phyloP scores from a whole-genome alignment of 352 stramenopile genomes.

The Pythium volutum region DNA sequence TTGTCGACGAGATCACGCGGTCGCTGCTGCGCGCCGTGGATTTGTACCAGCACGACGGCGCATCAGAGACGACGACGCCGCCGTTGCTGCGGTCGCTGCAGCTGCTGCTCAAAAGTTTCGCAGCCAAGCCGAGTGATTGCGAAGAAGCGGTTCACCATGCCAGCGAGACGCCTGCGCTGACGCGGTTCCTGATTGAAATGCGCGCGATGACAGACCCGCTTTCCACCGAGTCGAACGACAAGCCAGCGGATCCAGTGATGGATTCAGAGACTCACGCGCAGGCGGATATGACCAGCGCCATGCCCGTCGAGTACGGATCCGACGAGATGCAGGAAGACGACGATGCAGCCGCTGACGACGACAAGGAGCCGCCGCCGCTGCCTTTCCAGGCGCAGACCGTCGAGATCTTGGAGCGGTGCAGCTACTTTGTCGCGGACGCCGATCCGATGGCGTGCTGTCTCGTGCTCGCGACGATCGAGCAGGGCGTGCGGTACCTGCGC shows the following conservation, averaged over 20 bases:
- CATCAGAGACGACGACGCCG: neutral
- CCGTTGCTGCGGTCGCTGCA: conserved; percentile 38
- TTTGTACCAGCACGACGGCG: conserved; percentile 58
- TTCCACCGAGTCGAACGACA: neutral
- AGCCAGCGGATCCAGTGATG: neutral
- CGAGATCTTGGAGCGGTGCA: conserved; percentile 73
- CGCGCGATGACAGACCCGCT: conserved; percentile 33
- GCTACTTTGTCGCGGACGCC: conserved; percentile 67
- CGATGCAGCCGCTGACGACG: conserved; percentile 20
- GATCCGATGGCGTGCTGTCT: conserved; percentile 73
- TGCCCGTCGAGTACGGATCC: conserved; percentile 64
- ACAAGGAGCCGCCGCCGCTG: conserved; percentile 25
- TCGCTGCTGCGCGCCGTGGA: conserved; percentile 75
- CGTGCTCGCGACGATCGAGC: conserved; percentile 63
- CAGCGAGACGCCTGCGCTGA: conserved; percentile 29
- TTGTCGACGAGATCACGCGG: conserved; percentile 71
- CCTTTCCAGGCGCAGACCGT: conserved; percentile 55
- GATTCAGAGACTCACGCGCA: neutral
- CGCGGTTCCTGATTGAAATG: conserved; percentile 65
- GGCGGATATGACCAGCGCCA: conserved; percentile 46
- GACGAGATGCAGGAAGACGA: conserved; percentile 26
- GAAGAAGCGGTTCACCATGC: neutral
- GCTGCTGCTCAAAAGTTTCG: conserved; percentile 33
- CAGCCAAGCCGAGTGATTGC: neutral
- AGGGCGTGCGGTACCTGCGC: conserved; percentile 54